Evolutionary conservation across 331 rosid genomes (phyloP).

Genomic region (Malus hybrid): DNA sequence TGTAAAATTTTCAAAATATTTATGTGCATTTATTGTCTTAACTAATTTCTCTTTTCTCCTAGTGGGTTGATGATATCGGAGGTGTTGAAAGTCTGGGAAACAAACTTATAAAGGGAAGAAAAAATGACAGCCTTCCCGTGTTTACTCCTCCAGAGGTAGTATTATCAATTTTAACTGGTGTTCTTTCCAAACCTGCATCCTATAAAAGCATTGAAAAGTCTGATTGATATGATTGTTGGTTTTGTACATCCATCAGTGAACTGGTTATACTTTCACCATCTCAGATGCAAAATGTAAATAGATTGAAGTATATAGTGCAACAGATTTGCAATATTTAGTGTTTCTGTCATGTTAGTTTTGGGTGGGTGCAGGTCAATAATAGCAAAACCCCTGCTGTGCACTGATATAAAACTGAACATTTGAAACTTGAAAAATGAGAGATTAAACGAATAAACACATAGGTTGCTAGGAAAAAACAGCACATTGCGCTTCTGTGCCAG

Average conservation of each 20-base stretch:
- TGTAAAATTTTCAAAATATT: background rate
- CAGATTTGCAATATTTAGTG: background rate
- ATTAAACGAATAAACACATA: background rate
- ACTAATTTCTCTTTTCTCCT: constrained; percentile 18
- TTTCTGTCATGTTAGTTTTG: background rate
- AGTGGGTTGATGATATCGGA: constrained; percentile 95
- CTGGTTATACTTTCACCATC: background rate
- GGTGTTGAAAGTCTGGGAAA: constrained; percentile 69
- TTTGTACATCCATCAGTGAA: background rate
- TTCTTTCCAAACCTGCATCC: background rate
- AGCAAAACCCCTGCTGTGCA: background rate
- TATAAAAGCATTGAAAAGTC: background rate
- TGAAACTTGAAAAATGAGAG: background rate
- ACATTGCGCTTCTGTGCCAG: background rate
- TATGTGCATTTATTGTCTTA: background rate
- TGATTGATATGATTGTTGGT: background rate
- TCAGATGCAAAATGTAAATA: background rate
- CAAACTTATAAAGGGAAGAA: constrained; percentile 54
- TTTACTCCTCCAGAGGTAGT: constrained; percentile 83
- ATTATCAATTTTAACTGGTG: background rate
- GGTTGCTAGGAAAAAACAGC: background rate
- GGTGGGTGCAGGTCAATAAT: background rate
- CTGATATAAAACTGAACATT: background rate
- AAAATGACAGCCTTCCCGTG: constrained; percentile 59
- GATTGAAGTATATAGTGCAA: background rate